Conservation (phyloP, 768 basidiomycete species). For the Termitomyces sp. region DNA sequence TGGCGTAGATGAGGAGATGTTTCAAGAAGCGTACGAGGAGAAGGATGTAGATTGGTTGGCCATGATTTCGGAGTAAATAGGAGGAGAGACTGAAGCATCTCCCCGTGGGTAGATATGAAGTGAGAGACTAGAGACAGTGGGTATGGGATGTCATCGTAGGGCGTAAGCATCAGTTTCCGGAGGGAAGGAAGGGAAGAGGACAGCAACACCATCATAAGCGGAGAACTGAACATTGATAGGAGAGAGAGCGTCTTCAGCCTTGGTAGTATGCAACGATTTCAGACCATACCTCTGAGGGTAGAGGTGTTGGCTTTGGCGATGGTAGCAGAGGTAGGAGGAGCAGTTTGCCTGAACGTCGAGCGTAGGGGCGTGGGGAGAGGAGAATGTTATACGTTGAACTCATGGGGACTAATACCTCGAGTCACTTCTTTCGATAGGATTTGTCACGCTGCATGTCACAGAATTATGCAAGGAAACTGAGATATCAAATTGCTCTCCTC, state of each 20-base stretch:
- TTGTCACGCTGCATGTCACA: background rate
- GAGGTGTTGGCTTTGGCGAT: conserved; percentile 41
- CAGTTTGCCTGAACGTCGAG: conserved; percentile 50
- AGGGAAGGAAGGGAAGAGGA: conserved; percentile 58
- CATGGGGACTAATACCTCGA: no score
- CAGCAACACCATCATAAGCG: conserved; percentile 56
- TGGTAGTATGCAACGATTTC: conserved; percentile 52
- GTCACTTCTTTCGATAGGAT: no score
- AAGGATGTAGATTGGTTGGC: conserved; percentile 56
- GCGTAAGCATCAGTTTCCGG: conserved; percentile 62
- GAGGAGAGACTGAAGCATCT: conserved; percentile 51
- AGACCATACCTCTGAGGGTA: conserved; percentile 72
- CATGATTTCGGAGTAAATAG: conserved; percentile 68
- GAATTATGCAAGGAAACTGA: no score
- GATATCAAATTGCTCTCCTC: no score
- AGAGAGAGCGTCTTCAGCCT: conserved; percentile 56
- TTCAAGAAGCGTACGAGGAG: conserved; percentile 42
- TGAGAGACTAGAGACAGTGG: conserved; percentile 51
- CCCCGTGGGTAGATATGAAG: conserved; percentile 59
- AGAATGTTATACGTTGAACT: conserved; percentile 35
- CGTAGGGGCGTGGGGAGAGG: conserved; percentile 66
- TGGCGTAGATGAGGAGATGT: conserved; percentile 55
- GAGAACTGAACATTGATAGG: conserved; percentile 63
- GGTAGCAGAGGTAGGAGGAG: conserved; percentile 69
- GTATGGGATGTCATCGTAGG: conserved; percentile 64